These are phyloP conservation scores for Stenogyne calaminthoides DNA, from an alignment of 305 asterid genomes.

Conservation along the genomic window DNA sequence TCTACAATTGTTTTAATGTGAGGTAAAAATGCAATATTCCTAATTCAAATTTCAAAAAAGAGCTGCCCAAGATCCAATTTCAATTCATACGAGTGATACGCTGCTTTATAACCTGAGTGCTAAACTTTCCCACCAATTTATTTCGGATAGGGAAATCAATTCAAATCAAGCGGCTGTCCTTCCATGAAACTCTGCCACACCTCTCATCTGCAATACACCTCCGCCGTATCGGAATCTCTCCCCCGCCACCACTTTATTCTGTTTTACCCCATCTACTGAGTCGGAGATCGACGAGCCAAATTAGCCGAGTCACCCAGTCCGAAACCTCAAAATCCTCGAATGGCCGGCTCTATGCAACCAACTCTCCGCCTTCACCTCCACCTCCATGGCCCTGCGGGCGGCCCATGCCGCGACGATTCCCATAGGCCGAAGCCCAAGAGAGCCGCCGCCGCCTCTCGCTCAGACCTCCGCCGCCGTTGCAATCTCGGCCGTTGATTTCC, in stretches of 20 bases:
- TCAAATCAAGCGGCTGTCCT: slow-evolving; percentile 28
- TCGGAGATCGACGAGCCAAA: slow-evolving; percentile 39
- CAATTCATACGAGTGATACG: too few species aligned
- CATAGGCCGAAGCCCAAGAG: slow-evolving; percentile 65
- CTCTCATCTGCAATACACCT: slow-evolving; percentile 33
- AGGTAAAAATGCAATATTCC: too few species aligned
- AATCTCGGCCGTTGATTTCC: slow-evolving; percentile 66
- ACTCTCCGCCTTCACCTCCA: slow-evolving; percentile 79
- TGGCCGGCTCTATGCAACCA: slow-evolving; percentile 94
- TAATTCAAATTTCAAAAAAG: too few species aligned
- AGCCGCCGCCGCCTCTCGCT: slow-evolving; percentile 75
- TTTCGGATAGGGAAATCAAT: slow-evolving; percentile 30
- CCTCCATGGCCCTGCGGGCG: slow-evolving; percentile 81
- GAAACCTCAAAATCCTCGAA: slow-evolving; percentile 77
- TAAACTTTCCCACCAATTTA: slow-evolving; percentile 35
- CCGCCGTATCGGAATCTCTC: slow-evolving; percentile 39
- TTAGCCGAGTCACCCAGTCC: slow-evolving; percentile 66
- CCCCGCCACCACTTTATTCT: slow-evolving; percentile 24
- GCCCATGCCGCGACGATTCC: slow-evolving; percentile 62
- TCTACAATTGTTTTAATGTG: too few species aligned
- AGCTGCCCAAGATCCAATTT: too few species aligned
- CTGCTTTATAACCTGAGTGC: background rate
- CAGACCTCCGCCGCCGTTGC: slow-evolving; percentile 88
- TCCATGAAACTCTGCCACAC: slow-evolving; percentile 63
- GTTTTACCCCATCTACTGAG: slow-evolving; percentile 40